Conservation (phyloP, 1,139 yeast genomes). For the Kurtzmaniella natalensis region DNA sequence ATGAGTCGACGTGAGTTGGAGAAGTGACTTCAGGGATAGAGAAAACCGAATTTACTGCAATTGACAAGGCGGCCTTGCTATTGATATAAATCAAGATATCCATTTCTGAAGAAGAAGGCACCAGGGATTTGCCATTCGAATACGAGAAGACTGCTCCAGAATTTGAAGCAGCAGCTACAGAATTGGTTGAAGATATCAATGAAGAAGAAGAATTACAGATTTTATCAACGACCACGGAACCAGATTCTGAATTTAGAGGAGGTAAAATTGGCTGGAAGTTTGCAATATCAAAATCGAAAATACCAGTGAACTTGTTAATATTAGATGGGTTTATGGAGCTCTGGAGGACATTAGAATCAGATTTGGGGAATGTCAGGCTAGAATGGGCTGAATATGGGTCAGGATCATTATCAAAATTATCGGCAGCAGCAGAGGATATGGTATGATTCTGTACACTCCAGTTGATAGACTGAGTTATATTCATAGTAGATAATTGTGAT, state of each 20-base stretch:
- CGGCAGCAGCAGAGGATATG: background rate
- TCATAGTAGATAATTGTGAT: background rate
- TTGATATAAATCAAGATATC: slow-evolving; percentile 16
- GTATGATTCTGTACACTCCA: slow-evolving; percentile 6
- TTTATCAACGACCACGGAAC: slow-evolving; percentile 6
- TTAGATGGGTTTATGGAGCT: too few species aligned
- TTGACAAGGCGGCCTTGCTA: slow-evolving; percentile 6
- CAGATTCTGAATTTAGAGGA: slow-evolving; percentile 11
- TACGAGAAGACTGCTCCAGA: too few species aligned
- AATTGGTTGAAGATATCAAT: slow-evolving; percentile 27
- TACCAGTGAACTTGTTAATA: slow-evolving; percentile 2
- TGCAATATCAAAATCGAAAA: slow-evolving; percentile 18
- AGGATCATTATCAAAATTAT: background rate
- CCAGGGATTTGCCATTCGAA: too few species aligned
- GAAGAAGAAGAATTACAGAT: slow-evolving; percentile 10
- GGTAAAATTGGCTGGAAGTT: slow-evolving; percentile 30
- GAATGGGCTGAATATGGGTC: background rate
- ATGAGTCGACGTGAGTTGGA: background rate
- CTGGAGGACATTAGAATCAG: too few species aligned
- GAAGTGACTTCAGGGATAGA: background rate
- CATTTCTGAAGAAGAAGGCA: background rate
- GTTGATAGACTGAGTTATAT: slow-evolving; percentile 6
- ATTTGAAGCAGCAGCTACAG: too few species aligned
- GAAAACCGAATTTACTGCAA: background rate
- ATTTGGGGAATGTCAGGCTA: background rate